Evolutionary conservation across 306 rosid genomes (phyloP).

Genomic region (Quercus robur): DNA sequence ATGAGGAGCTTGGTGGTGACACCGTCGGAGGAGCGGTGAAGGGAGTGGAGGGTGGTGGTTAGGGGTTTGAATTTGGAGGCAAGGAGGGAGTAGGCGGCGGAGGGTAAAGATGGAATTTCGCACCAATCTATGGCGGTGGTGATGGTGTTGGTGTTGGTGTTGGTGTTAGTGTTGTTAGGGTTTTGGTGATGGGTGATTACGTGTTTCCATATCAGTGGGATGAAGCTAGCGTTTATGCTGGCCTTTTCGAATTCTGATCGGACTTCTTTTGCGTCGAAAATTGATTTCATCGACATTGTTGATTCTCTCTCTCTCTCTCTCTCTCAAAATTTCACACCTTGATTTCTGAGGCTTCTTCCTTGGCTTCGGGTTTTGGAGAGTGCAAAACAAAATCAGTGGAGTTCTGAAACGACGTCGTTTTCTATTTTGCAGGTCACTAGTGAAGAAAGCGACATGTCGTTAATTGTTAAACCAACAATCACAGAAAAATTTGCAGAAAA

Average conservation of each 20-base stretch:
- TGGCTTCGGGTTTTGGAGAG: too few species aligned
- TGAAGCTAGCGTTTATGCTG: slow-evolving; percentile 54
- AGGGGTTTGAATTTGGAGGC: slow-evolving; percentile 64
- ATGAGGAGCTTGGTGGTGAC: slow-evolving; percentile 86
- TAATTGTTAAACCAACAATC: too few species aligned
- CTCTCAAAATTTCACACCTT: not conserved
- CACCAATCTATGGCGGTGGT: slow-evolving; percentile 28
- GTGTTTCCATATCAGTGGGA: slow-evolving; percentile 69
- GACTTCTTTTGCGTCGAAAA: slow-evolving; percentile 70
- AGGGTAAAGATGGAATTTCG: slow-evolving; percentile 65
- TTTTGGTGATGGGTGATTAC: slow-evolving; percentile 8
- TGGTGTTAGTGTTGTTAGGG: not conserved
- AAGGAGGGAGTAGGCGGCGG: slow-evolving; percentile 57
- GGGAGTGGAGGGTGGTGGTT: slow-evolving; percentile 75
- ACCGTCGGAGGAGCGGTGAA: slow-evolving; percentile 65
- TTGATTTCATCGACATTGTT: slow-evolving; percentile 61
- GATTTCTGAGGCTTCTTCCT: not conserved
- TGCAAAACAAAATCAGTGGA: too few species aligned
- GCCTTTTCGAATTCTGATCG: slow-evolving; percentile 44
- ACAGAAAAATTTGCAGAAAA: too few species aligned
- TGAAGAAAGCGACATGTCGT: too few species aligned
- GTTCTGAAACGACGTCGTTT: too few species aligned
- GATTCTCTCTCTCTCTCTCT: not conserved
- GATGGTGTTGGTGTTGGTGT: not conserved
- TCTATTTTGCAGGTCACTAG: too few species aligned